Conservation (phyloP, 2,329 filamentous ascomycete species). For the Microdochium bolleyi region DNA sequence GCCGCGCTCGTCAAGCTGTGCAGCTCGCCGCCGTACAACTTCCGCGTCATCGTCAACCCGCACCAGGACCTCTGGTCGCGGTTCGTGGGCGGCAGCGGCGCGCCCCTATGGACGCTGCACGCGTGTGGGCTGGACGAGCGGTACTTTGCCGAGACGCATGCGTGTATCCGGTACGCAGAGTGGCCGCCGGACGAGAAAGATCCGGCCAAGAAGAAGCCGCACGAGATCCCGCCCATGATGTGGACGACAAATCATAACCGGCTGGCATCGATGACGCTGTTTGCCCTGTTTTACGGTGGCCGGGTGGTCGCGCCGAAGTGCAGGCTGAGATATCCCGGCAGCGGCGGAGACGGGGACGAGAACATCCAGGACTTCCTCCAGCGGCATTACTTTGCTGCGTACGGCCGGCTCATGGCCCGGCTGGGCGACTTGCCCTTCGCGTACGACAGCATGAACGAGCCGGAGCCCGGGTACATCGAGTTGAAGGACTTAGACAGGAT, state of each 20-base stretch:
- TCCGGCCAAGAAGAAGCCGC: constrained; percentile 9
- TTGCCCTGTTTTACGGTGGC: constrained; percentile 13
- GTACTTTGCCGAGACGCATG: constrained; percentile 12
- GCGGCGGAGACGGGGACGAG: not conserved
- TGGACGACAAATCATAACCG: constrained; percentile 17
- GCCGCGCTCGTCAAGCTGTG: constrained; percentile 8
- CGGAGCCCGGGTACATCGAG: constrained; percentile 11
- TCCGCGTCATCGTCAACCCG: constrained; percentile 14
- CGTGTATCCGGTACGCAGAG: constrained; percentile 12
- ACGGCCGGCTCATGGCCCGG: constrained; percentile 6
- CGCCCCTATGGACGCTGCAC: constrained; percentile 14
- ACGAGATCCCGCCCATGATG: constrained; percentile 13
- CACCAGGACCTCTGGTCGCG: constrained; percentile 17
- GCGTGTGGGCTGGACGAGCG: constrained; percentile 13
- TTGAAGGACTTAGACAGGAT: constrained; percentile 7
- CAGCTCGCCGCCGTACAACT: constrained; percentile 6
- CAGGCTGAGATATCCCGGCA: constrained; percentile 1
- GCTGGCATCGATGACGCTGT: constrained; percentile 10
- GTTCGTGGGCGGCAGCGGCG: constrained; percentile 12
- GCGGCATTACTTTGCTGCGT: constrained; percentile 11
- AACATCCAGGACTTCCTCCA: constrained; percentile 18
- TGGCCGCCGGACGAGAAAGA: constrained; percentile 11
- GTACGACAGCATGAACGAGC: constrained; percentile 17
- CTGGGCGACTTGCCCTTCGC: constrained; percentile 11
- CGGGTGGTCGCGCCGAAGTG: constrained; percentile 12